These are phyloP conservation scores for Phaffomyces antillensis DNA, from an alignment of 805 yeast species.

Conservation along the genomic window DNA sequence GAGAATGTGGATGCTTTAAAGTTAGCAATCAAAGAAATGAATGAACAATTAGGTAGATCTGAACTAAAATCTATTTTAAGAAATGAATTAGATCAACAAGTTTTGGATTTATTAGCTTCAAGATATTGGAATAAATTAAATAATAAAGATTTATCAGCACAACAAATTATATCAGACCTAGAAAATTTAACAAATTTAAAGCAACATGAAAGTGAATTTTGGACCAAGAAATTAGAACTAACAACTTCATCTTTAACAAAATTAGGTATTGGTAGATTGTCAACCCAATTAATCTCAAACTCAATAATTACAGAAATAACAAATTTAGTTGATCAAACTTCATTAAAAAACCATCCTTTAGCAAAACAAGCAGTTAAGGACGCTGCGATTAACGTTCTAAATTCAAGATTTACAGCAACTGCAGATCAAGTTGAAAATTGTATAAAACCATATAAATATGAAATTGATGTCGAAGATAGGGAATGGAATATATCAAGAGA, in stretches of 20 bases:
- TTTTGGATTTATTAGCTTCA: conserved; percentile 78
- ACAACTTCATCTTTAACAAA: conserved; percentile 82
- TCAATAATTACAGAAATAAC: conserved; percentile 74
- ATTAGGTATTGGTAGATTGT: conserved; percentile 85
- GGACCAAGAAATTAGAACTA: conserved; percentile 84
- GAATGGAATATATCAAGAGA: conserved; percentile 86
- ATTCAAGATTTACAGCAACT: conserved; percentile 75
- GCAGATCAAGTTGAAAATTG: conserved; percentile 99
- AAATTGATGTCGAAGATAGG: conserved; percentile 90
- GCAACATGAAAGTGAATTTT: conserved; percentile 60
- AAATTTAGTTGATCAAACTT: conserved; percentile 64
- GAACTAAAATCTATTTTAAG: conserved; percentile 75
- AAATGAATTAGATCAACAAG: conserved; percentile 83
- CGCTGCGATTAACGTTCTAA: conserved; percentile 76
- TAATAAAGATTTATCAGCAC: conserved; percentile 14
- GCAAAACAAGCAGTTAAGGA: conserved; percentile 76
- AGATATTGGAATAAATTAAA: conserved; percentile 78
- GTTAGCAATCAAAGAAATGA: conserved; percentile 78
- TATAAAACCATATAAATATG: conserved; percentile 95
- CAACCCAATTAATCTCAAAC: conserved; percentile 77
- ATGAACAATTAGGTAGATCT: conserved; percentile 72
- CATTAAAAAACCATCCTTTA: conserved; percentile 77
- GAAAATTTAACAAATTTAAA: conserved; percentile 48
- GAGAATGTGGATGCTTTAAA: conserved; percentile 85
- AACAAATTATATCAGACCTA: conserved; percentile 34